Evolutionary conservation across 192 early-diverging fungal species (phyloP).

Genomic region (Endogone sp.): DNA sequence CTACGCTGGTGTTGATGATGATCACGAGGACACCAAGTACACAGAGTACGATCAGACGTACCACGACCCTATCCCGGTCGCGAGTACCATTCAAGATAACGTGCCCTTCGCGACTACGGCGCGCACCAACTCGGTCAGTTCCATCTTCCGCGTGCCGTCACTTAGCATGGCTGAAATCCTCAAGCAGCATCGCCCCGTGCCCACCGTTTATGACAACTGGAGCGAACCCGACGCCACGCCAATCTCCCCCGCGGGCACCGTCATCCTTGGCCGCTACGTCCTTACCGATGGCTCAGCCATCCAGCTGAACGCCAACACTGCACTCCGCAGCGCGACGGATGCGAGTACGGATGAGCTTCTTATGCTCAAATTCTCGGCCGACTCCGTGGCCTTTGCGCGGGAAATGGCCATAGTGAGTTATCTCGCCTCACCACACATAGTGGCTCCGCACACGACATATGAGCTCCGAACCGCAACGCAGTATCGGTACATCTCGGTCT

Average conservation of each 20-base stretch:
- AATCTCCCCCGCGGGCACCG: not conserved
- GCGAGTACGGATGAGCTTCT: not conserved
- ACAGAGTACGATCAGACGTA: too few species aligned
- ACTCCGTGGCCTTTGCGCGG: not conserved
- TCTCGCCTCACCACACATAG: not conserved
- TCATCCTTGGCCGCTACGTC: not conserved
- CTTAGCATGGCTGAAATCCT: not conserved
- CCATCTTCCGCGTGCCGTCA: not conserved
- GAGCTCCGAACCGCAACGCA: not conserved
- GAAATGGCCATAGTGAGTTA: not conserved
- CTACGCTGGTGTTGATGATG: too few species aligned
- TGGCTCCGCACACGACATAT: not conserved
- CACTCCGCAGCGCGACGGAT: not conserved
- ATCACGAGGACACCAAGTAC: too few species aligned
- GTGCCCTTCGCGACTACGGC: too few species aligned
- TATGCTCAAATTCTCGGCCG: not conserved
- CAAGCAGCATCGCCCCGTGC: not conserved
- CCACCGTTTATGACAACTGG: not conserved
- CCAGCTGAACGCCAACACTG: not conserved
- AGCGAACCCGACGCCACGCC: not conserved
- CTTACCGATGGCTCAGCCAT: not conserved
- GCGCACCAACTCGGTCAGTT: too few species aligned
- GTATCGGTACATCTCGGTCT: not conserved
- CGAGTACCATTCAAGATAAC: too few species aligned
- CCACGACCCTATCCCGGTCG: too few species aligned